These are phyloP conservation scores for Teunomyces funiuensis DNA, from an alignment of 805 yeast genomes.

Conservation along the genomic window DNA sequence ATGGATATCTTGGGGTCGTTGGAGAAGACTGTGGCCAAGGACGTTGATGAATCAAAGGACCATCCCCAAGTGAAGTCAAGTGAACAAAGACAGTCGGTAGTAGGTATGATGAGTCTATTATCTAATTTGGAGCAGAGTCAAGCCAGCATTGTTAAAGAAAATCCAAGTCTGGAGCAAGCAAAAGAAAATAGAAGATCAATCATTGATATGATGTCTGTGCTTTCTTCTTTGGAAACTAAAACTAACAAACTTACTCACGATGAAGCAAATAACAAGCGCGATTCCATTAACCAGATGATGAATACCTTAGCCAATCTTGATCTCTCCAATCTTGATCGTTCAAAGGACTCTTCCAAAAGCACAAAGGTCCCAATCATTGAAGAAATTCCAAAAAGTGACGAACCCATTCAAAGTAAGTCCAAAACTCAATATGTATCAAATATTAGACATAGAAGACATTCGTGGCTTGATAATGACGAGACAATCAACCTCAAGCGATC, in stretches of 20 bases:
- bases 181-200: conserved; percentile 28
- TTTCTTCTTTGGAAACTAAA: conserved; percentile 19
- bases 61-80: too few relatives aligned
- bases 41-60: too few relatives aligned
- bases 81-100: conserved; percentile 13
- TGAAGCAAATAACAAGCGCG: conserved; percentile 12
- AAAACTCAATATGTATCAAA: conserved; percentile 3
- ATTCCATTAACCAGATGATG: conserved; percentile 28
- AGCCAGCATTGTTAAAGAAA: conserved; percentile 10
- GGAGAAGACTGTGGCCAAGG: neutral
- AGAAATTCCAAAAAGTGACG: neutral
- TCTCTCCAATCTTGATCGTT: conserved; percentile 6
- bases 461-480: conserved; percentile 34
- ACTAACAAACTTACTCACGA: neutral
- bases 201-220: conserved; percentile 31
- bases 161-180: conserved; percentile 9
- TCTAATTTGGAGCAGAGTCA: conserved; percentile 14
- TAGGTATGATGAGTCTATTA: conserved; percentile 16
- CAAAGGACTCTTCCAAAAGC: neutral
- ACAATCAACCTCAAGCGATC: conserved; percentile 12
- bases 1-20: conserved; percentile 23
- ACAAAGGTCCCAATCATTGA: neutral
- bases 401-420: neutral
- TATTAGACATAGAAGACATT: too few relatives aligned
- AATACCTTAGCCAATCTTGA: conserved; percentile 16